Conservation (phyloP, 352 stramenopile species). For the Phytophthora citrophthora region DNA sequence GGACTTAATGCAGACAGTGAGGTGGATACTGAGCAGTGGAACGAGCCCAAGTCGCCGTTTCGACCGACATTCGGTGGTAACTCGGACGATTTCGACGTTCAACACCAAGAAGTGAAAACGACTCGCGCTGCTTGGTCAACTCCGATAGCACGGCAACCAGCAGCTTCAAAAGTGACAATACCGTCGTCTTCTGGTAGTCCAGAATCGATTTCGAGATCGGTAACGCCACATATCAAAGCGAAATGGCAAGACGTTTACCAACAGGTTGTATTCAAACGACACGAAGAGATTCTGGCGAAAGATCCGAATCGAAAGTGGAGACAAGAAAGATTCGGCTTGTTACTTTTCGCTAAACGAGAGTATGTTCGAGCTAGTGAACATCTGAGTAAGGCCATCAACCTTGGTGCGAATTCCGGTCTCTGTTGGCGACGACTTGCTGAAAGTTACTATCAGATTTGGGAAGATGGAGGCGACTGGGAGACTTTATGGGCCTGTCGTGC, state of each 20-base stretch:
- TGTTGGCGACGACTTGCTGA: slow-evolving; percentile 68
- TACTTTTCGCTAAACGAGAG: slow-evolving; percentile 52
- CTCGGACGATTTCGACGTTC: slow-evolving; percentile 5
- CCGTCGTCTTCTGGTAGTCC: background rate
- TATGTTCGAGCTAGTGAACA: slow-evolving; percentile 53
- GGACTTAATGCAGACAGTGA: slow-evolving; percentile 13
- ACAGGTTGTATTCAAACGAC: slow-evolving; percentile 57
- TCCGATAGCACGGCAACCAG: background rate
- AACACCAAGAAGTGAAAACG: background rate
- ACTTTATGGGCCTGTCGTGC: slow-evolving; percentile 65
- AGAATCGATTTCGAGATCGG: background rate
- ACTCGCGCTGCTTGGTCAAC: slow-evolving; percentile 1
- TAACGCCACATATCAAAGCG: slow-evolving; percentile 18
- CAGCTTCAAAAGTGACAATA: background rate
- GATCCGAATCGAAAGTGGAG: slow-evolving; percentile 66
- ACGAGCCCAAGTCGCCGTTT: slow-evolving; percentile 14
- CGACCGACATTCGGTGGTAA: slow-evolving; percentile 35
- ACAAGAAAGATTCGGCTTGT: slow-evolving; percentile 66
- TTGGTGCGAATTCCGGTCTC: slow-evolving; percentile 46
- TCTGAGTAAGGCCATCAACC: slow-evolving; percentile 53
- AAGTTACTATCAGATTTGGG: slow-evolving; percentile 57
- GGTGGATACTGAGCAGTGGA: slow-evolving; percentile 11
- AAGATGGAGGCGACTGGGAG: slow-evolving; percentile 59
- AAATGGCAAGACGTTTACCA: slow-evolving; percentile 54
- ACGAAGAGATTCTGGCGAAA: slow-evolving; percentile 65